Evolutionary conservation across 2,329 filamentous ascomycete species (phyloP).

Genomic region (Mariannaea sp.): DNA sequence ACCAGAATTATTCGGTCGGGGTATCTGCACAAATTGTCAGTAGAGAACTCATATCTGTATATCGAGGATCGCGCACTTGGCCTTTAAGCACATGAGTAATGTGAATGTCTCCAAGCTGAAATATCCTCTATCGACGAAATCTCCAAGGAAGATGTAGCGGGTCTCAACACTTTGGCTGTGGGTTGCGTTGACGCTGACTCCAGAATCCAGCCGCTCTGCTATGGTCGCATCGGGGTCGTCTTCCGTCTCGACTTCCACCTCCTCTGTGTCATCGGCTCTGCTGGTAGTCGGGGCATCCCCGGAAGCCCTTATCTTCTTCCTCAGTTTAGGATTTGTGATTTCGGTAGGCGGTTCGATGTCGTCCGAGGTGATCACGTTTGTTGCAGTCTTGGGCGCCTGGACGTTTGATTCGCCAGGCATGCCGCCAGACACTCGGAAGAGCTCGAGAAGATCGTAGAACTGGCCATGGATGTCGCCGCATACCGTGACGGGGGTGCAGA

Average conservation of each 20-base stretch:
- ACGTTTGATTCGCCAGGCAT: slow-evolving; percentile 86
- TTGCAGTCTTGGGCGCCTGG: slow-evolving; percentile 69
- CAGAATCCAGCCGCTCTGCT: slow-evolving; percentile 42
- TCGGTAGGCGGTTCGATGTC: slow-evolving; percentile 90
- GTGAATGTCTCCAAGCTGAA: slow-evolving; percentile 99
- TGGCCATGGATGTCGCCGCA: slow-evolving; percentile 99
- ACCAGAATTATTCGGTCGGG: slow-evolving; percentile 94
- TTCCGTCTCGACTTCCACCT: slow-evolving; percentile 49
- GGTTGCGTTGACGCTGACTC: slow-evolving; percentile 42
- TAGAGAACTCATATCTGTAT: background rate
- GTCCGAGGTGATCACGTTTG: slow-evolving; percentile 81
- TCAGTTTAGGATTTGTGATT: slow-evolving; percentile 85
- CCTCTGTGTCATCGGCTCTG: slow-evolving; percentile 56
- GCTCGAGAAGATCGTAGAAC: slow-evolving; percentile 96
- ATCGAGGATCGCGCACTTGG: slow-evolving; percentile 52
- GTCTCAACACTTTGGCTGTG: slow-evolving; percentile 56
- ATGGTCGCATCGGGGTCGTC: slow-evolving; percentile 40
- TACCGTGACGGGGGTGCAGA: slow-evolving; percentile 92
- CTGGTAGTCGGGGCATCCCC: slow-evolving; percentile 45
- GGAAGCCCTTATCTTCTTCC: slow-evolving; percentile 74
- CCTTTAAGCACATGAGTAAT: slow-evolving; percentile 91
- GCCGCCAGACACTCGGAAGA: slow-evolving; percentile 94
- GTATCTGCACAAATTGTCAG: slow-evolving; percentile 64
- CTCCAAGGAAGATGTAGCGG: slow-evolving; percentile 70
- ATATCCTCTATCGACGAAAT: slow-evolving; percentile 96